Evolutionary conservation across 148 eudicot species (phyloP), one percentile per base, ranked within the genome.

Genomic region (Silene uniflora): DNA sequence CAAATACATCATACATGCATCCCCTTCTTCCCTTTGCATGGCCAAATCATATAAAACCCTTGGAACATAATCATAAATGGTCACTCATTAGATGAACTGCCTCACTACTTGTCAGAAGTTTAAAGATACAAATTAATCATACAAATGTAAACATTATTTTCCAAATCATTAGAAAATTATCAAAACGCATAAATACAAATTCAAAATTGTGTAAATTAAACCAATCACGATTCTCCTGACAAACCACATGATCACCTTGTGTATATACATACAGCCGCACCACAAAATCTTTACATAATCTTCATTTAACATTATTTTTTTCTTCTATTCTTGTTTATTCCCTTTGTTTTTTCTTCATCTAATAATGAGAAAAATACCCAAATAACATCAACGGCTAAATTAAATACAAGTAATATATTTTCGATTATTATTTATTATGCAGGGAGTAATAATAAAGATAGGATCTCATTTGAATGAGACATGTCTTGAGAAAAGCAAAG

Each of bases 231-330:
- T 4, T 56, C 74, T 69, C 62, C 79, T 70, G 79, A 77, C 79
- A 77, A 62, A 69, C 32, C 79, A 77, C 79, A 77, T 77, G 79
- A 60, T 56, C 67, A 7, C 69, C 59, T 47, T 27, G 42, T 68
- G 32, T 46, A 47, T 49, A 10, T 39, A 49, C 16, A 49, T 52
- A 52, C 56, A 13, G 52, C 61, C 55, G 73, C 67, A 67, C 46
- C 68, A 76, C 73, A 60, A 59, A 56, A 76, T 76, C 73, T 76
- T 69, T 24, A 39, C 27, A 69, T 69, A 69, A 76, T 76, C 74
- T 69, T 69, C 79, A 13, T 10, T 5, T 16, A 29, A 39, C 62
- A 59, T 74, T 47, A 6, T 44, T 63, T 39, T 63, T 7, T 22
- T 16, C 47, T 22, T 42, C 10, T 47, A 47, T 46, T 12, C 4